Evolutionary conservation across 225 moss, liverwort and hornwort species (phyloP).

Genomic region (Polytrichum commune): DNA sequence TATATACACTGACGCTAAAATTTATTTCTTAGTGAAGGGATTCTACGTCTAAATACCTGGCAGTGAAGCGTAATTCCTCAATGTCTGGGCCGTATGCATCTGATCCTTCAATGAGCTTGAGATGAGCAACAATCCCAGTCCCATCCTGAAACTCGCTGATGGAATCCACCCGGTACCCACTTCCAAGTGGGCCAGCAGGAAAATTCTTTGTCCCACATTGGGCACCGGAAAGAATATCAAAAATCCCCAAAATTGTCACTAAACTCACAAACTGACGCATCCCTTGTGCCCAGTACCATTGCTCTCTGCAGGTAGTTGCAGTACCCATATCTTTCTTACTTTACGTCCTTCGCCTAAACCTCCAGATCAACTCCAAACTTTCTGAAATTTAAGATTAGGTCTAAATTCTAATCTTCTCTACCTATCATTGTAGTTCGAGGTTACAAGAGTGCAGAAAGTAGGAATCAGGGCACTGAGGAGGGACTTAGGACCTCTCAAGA

Average conservation of each 20-base stretch:
- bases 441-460: too few species aligned
- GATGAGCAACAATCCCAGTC: constrained; percentile 30
- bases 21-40: too few species aligned
- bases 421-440: too few species aligned
- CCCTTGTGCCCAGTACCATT: neutral
- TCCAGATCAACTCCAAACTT: too few species aligned
- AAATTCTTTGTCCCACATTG: constrained; percentile 13
- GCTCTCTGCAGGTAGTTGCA: neutral
- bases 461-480: too few species aligned
- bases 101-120: constrained; percentile 21
- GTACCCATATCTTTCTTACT: neutral
- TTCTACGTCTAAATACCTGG: constrained; percentile 11
- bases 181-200: neutral
- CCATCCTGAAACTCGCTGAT: constrained; percentile 27
- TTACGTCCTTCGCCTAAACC: too few species aligned
- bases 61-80: constrained; percentile 14
- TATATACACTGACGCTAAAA: too few species aligned
- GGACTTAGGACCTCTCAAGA: too few species aligned
- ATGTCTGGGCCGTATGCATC: constrained; percentile 35
- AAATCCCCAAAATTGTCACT: neutral
- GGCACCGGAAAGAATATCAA: neutral
- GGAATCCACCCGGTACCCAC: constrained; percentile 28
- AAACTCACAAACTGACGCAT: neutral
- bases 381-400: too few species aligned
- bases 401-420: too few species aligned